Evolutionary conservation across 306 rosid species (phyloP).

Genomic region (Begonia peltatifolia): DNA sequence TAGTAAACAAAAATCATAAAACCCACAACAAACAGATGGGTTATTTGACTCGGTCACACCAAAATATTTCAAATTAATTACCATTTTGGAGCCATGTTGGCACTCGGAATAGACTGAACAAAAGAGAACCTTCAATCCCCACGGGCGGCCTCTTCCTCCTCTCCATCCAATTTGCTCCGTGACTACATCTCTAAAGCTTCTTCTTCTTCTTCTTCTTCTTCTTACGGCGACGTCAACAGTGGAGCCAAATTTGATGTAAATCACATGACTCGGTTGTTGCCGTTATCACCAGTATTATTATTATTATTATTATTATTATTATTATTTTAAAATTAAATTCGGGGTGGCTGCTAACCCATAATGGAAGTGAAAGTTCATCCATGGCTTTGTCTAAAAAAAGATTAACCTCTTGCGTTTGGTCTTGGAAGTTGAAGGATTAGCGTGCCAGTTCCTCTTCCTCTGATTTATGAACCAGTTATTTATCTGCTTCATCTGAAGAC

Average conservation of each 20-base stretch:
- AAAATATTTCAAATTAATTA: not conserved
- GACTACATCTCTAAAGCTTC: not conserved
- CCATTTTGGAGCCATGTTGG: not conserved
- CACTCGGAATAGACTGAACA: no score
- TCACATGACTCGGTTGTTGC: constrained; percentile 30
- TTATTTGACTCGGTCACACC: not conserved
- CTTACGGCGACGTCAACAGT: not conserved
- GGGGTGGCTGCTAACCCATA: constrained; percentile 7
- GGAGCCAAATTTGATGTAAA: constrained; percentile 3
- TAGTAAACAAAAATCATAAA: constrained; percentile 25
- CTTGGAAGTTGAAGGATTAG: constrained; percentile 89
- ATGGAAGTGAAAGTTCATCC: constrained; percentile 6
- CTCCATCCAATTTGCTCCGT: not conserved
- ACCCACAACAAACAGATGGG: not conserved
- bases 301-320: no score
- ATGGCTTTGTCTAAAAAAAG: not conserved
- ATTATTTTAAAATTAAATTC: constrained; percentile 31
- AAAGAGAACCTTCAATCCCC: no score
- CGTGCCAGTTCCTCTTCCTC: constrained; percentile 98
- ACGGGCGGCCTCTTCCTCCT: no score
- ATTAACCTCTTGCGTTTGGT: constrained; percentile 89
- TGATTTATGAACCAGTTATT: constrained; percentile 98
- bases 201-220: not conserved
- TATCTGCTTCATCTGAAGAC: constrained; percentile 87
- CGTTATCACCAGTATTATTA: constrained; percentile 74